These are phyloP conservation scores for Pythium chondricola DNA, from an alignment of 352 stramenopile species.

Conservation along the genomic window DNA sequence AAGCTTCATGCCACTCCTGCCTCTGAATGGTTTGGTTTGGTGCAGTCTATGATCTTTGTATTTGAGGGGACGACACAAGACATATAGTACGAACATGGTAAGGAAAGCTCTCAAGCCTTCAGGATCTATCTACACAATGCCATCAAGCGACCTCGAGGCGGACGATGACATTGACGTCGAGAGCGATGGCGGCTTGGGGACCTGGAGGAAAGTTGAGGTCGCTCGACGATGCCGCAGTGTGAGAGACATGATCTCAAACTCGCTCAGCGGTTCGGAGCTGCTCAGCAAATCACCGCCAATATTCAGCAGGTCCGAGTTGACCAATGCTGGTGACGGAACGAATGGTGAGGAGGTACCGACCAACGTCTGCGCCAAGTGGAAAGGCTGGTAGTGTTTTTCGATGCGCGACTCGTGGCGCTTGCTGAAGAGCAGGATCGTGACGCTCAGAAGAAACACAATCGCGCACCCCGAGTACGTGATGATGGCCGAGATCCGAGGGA, in stretches of 20 bases:
- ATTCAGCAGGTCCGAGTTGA: constrained; percentile 19
- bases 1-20: too few relatives aligned
- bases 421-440: constrained; percentile 19
- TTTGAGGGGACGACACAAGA: too few relatives aligned
- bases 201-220: constrained; percentile 10
- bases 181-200: constrained; percentile 10
- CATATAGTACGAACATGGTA: too few relatives aligned
- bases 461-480: constrained; percentile 15
- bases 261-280: constrained; percentile 12
- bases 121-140: too few relatives aligned
- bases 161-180: constrained; percentile 13
- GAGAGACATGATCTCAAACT: constrained; percentile 22
- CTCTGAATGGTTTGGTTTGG: too few relatives aligned
- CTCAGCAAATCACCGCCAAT: constrained; percentile 14
- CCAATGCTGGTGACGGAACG: constrained; percentile 7
- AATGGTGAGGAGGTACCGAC: constrained; percentile 9
- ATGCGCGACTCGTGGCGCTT: constrained; percentile 18
- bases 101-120: too few relatives aligned
- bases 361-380: constrained; percentile 20
- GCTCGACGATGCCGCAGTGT: constrained; percentile 16
- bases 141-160: constrained; percentile 4
- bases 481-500: constrained; percentile 10
- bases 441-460: constrained; percentile 14
- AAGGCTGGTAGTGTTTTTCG: constrained; percentile 18
- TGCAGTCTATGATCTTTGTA: too few relatives aligned